These are phyloP conservation scores for Lagenaria siceraria DNA, from an alignment of 306 rosid genomes.

Conservation along the genomic window DNA sequence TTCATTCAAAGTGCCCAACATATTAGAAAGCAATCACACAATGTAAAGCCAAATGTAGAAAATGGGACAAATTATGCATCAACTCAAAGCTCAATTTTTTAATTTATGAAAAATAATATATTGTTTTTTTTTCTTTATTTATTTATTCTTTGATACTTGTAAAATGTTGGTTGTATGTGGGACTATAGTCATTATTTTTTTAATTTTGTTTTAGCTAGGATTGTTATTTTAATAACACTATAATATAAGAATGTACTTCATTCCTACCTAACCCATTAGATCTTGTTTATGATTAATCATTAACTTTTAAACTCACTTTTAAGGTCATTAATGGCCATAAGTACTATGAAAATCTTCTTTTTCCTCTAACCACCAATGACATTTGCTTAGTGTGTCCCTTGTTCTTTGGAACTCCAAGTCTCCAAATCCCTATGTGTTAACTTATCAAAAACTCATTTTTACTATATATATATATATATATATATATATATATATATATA, in stretches of 20 bases:
- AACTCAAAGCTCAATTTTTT: background rate
- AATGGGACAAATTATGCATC: background rate
- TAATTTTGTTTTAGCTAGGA: background rate
- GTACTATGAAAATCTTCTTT: constrained; percentile 19
- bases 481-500: too few species aligned
- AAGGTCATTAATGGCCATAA: background rate
- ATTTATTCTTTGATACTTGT: background rate
- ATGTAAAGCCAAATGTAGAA: constrained; percentile 2
- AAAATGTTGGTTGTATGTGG: background rate
- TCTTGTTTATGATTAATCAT: constrained; percentile 6
- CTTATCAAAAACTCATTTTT: background rate
- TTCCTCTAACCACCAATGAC: constrained; percentile 11
- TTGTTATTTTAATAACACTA: background rate
- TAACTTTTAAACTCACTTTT: constrained; percentile 9
- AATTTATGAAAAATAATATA: background rate
- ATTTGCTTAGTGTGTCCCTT: background rate
- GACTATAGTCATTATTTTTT: background rate
- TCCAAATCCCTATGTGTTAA: background rate
- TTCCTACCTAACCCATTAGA: constrained; percentile 2
- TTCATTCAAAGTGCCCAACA: background rate
- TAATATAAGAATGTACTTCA: background rate
- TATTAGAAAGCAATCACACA: background rate
- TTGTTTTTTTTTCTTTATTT: too few species aligned
- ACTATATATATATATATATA: too few species aligned
- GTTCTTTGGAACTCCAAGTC: background rate